Conservation (phyloP, 306 rosid genomes). For the Trifolium fragiferum region DNA sequence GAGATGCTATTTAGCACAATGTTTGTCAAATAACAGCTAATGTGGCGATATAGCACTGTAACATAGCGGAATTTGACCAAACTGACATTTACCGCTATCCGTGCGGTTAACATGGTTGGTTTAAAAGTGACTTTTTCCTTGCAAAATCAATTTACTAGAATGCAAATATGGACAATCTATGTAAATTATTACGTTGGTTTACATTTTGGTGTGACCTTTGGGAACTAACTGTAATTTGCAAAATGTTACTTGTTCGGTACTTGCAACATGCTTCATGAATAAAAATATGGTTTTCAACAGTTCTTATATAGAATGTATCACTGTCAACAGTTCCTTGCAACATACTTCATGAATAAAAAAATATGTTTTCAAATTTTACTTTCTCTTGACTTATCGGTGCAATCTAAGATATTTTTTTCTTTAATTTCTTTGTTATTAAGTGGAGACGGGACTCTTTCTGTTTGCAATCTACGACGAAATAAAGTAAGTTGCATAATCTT, state of each 20-base stretch:
- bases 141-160: neutral
- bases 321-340: no score
- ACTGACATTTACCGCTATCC: no score
- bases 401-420: slow-evolving; percentile 6
- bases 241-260: neutral
- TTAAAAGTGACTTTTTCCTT: slow-evolving; percentile 10
- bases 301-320: no score
- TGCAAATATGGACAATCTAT: neutral
- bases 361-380: neutral
- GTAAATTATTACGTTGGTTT: slow-evolving; percentile 9
- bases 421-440: slow-evolving; percentile 49
- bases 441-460: slow-evolving; percentile 96
- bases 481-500: slow-evolving; percentile 61
- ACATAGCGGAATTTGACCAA: no score
- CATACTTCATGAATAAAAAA: no score
- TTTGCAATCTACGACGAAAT: slow-evolving; percentile 84
- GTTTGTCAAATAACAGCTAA: no score
- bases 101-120: no score
- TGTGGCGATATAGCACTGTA: no score
- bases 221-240: neutral
- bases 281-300: neutral
- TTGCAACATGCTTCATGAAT: slow-evolving; percentile 22
- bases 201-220: neutral
- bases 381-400: slow-evolving; percentile 13
- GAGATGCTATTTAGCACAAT: no score